Percentiles rank a stretch among this genome's conserved stretches.
These are phyloP conservation scores for Pisolithus sp. DNA, from an alignment of 768 basidiomycete species.

Conservation along the genomic window DNA sequence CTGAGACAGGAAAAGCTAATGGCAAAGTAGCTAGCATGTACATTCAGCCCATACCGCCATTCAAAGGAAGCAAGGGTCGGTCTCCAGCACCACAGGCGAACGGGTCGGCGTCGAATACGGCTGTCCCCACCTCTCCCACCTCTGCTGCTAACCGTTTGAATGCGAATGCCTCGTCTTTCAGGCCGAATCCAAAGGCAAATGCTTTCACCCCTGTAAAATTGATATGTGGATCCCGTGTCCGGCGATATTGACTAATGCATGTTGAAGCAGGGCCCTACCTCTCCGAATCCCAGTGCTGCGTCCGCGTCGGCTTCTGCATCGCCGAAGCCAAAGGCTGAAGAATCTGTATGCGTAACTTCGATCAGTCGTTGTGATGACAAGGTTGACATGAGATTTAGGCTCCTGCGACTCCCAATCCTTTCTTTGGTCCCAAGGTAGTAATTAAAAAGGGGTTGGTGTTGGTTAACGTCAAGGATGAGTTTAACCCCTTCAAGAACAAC, in stretches of 20 bases:
- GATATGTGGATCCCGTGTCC: conserved; percentile 5
- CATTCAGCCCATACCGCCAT: conserved; percentile 89
- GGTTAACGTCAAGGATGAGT: conserved; percentile 92
- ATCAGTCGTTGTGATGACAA: not conserved
- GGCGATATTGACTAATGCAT: conserved; percentile 14
- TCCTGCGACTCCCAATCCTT: conserved; percentile 66
- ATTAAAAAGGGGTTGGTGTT: conserved; percentile 62
- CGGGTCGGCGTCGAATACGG: conserved; percentile 27
- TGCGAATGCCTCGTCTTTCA: conserved; percentile 86
- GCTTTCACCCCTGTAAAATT: conserved; percentile 61
- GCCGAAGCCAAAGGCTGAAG: conserved; percentile 55
- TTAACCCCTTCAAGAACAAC: conserved; percentile 90
- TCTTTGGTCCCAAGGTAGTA: conserved; percentile 73
- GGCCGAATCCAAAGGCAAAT: conserved; percentile 76
- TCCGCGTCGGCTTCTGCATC: conserved; percentile 46
- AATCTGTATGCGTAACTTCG: conserved; percentile 36
- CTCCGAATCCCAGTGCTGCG: conserved; percentile 38
- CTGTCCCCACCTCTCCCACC: conserved; percentile 46
- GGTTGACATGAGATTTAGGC: conserved; percentile 23
- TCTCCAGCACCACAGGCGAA: conserved; percentile 25
- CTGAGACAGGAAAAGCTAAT: conserved; percentile 26
- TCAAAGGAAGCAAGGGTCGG: conserved; percentile 56
- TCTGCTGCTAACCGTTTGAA: conserved; percentile 63
- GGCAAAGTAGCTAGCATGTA: conserved; percentile 61
- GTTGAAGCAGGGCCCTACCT: conserved; percentile 36